Base-by-base conservation (phyloP, 2,329 filamentous ascomycete species). In the Hyphodiscus sp. region DNA sequence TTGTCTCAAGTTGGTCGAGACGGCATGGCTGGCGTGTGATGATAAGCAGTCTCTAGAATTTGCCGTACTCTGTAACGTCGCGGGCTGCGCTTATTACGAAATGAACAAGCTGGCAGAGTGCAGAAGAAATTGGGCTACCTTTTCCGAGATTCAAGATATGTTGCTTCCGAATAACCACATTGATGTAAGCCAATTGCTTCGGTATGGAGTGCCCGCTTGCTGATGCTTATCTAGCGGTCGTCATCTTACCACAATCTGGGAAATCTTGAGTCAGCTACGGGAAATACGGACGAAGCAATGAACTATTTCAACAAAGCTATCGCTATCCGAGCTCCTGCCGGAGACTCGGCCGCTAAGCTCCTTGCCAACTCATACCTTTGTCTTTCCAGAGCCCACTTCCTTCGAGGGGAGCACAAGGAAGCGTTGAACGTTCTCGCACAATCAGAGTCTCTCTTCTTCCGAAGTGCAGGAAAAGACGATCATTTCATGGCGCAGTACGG, bases 181-280 rank as follows among this genome's bases (percentile, higher is more conserved):
- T 15, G 48, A 58, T 29, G 53, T 53, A 53, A 51, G 19, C 41
- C 29, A 20, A 20, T 13, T 33, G 16, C 23, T 19, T 19, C 41
- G n/a, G n/a, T n/a, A n/a, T 29, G 20, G 11, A 23, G 26, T 46
- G 7, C 26, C 45, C 30, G 20, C 2, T 20, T 50, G 20, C 29
- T 51, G 43, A 54, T 33, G 18, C 16, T 49, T 33, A 7, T 30
- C 4, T 50, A 47, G 53, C 45, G 50, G n/a, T 50, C 45, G 16
- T 43, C 50, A 46, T 53, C 49, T 5, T 56, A 55, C 49, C 56
- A 62, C 45, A 63, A 62, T 41, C 54, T 63, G 51, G 61, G 58
- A 15, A 60, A 61, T 41, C 52, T 62, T 2, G 58, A 63, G 49
- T 20, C 50, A 6, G 55, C 59, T 1, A 23, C 30, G 3, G 59